phyloP scores from a whole-genome alignment of 768 basidiomycete genomes.

The Suillus alpinus region DNA sequence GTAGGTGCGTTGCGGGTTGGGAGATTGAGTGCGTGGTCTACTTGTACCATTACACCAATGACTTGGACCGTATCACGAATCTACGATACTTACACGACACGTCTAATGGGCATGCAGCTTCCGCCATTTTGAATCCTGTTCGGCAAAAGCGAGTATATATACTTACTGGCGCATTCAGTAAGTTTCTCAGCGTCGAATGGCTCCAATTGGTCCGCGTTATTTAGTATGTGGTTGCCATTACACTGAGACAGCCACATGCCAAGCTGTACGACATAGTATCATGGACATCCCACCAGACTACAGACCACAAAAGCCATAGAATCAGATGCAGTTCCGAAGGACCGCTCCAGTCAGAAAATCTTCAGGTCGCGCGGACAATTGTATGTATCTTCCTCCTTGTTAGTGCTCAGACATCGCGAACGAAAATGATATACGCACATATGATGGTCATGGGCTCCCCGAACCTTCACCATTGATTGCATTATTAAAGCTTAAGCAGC shows the following conservation, averaged over 20 bases:
- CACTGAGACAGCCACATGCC: neutral
- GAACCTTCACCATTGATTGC: conserved; percentile 10
- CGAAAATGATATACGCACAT: neutral
- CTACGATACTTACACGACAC: too few species aligned
- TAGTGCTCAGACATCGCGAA: neutral
- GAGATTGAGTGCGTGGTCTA: too few species aligned
- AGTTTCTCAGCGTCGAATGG: too few species aligned
- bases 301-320: neutral
- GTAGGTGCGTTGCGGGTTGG: too few species aligned
- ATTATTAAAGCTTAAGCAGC: conserved; percentile 20
- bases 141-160: too few species aligned
- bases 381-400: neutral
- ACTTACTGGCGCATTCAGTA: too few species aligned
- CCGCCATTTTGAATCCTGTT: too few species aligned
- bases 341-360: neutral
- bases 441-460: neutral
- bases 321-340: neutral
- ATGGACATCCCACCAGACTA: neutral
- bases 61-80: too few species aligned
- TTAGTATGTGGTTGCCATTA: too few species aligned
- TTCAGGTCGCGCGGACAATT: neutral
- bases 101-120: too few species aligned
- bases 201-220: too few species aligned
- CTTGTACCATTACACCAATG: too few species aligned
- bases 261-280: neutral